Evolutionary conservation across 1,284 basidiomycete genomes (phyloP).

Genomic region (Microbotryum silenes-acaulis): DNA sequence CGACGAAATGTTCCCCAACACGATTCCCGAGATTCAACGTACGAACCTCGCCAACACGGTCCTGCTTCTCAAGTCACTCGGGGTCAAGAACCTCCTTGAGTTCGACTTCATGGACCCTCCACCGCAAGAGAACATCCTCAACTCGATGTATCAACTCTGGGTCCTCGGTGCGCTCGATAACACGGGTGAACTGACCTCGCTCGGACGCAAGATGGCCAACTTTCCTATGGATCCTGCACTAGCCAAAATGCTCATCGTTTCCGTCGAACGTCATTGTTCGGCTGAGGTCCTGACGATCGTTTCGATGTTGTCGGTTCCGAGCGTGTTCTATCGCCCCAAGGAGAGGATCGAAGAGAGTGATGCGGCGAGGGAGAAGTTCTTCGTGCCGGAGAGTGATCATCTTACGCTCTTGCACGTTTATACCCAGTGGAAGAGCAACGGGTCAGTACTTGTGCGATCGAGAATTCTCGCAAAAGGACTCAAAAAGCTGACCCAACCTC

Average conservation of each 20-base stretch:
- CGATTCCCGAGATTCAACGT: conserved; percentile 95
- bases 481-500: background rate
- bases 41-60: conserved; percentile 98
- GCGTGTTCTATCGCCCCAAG: conserved; percentile 59
- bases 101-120: conserved; percentile 99
- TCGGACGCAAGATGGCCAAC: conserved; percentile 94
- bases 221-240: conserved; percentile 83
- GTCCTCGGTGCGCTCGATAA: conserved; percentile 95
- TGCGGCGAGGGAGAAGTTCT: conserved; percentile 94
- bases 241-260: conserved; percentile 91
- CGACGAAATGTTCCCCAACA: conserved; percentile 93
- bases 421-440: conserved; percentile 94
- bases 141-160: conserved; percentile 99
- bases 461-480: background rate
- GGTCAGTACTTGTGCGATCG: conserved; percentile 47
- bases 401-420: conserved; percentile 93
- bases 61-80: conserved; percentile 84
- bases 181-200: conserved; percentile 85
- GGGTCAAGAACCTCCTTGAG: conserved; percentile 87
- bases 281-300: conserved; percentile 96
- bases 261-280: conserved; percentile 86
- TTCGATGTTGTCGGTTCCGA: conserved; percentile 92
- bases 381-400: conserved; percentile 96
- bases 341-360: conserved; percentile 58
- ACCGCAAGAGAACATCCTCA: conserved; percentile 77